These are phyloP conservation scores for Pichia norvegensis DNA, from an alignment of 1,139 yeast genomes.

Conservation along the genomic window DNA sequence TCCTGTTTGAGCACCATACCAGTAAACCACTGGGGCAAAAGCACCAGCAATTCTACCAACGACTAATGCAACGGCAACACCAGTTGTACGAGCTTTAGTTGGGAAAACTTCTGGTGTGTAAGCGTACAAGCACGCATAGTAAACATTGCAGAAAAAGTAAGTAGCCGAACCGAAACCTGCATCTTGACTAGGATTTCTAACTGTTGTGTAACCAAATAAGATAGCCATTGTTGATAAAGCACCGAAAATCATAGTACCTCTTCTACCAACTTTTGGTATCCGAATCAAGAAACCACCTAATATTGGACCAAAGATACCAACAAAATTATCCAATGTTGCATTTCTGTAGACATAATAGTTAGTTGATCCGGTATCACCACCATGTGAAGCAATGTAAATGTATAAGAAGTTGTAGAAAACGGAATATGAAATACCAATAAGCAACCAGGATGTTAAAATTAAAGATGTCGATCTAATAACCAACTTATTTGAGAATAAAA, in stretches of 20 bases:
- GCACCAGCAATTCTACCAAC: slow-evolving; percentile 41
- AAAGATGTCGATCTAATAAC: slow-evolving; percentile 37
- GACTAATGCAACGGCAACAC: slow-evolving; percentile 45
- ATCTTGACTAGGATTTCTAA: slow-evolving; percentile 42
- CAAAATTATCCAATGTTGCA: slow-evolving; percentile 42
- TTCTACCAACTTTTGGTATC: slow-evolving; percentile 44
- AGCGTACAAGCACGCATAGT: slow-evolving; percentile 49
- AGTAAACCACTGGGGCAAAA: slow-evolving; percentile 45
- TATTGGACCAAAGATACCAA: slow-evolving; percentile 50
- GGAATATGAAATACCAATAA: slow-evolving; percentile 47
- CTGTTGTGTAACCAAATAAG: slow-evolving; percentile 50
- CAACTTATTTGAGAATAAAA: slow-evolving; percentile 34
- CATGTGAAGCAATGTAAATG: slow-evolving; percentile 38
- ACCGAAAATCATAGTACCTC: slow-evolving; percentile 50
- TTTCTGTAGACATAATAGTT: slow-evolving; percentile 42
- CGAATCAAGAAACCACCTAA: slow-evolving; percentile 41
- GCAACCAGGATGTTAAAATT: slow-evolving; percentile 40
- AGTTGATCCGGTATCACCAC: slow-evolving; percentile 36
- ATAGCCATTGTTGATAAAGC: slow-evolving; percentile 46
- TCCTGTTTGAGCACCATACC: slow-evolving; percentile 34
- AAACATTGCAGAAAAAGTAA: slow-evolving; percentile 43
- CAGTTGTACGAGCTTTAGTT: slow-evolving; percentile 47
- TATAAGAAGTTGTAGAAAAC: slow-evolving; percentile 46
- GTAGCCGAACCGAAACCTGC: slow-evolving; percentile 48
- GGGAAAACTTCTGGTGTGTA: slow-evolving; percentile 57